phyloP scores from a whole-genome alignment of 371 early-diverging fungal genomes.

The Apophysomyces variabilis region DNA sequence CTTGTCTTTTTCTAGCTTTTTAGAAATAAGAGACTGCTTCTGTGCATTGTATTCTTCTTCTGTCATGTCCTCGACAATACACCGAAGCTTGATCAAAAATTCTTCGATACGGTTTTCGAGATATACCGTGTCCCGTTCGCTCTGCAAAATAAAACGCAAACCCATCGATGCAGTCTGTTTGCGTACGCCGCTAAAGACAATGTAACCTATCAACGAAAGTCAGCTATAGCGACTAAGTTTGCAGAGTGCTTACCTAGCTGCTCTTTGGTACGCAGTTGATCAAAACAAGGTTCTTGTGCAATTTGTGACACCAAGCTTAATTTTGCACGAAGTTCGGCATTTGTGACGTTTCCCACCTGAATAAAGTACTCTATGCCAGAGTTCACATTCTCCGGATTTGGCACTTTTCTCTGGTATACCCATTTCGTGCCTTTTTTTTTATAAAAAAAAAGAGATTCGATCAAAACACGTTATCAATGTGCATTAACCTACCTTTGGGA shows the following conservation, averaged over 20 bases:
- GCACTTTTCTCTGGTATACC: constrained; percentile 69
- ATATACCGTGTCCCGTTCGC: constrained; percentile 85
- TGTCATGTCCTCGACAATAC: constrained; percentile 66
- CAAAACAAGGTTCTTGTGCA: constrained; percentile 87
- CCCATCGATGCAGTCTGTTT: constrained; percentile 69
- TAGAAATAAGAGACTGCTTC: constrained; percentile 70
- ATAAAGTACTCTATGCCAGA: constrained; percentile 85
- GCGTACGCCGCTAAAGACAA: constrained; percentile 76
- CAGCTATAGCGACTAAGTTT: constrained; percentile 26
- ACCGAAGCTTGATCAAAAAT: constrained; percentile 67
- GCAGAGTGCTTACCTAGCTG: constrained; percentile 63
- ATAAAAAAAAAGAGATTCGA: background rate
- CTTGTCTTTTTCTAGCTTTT: constrained; percentile 86
- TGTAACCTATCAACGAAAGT: constrained; percentile 55
- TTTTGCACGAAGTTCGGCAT: constrained; percentile 63
- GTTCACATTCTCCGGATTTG: constrained; percentile 82
- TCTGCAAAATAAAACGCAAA: constrained; percentile 83
- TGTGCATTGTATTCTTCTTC: constrained; percentile 78
- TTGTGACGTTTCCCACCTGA: constrained; percentile 66
- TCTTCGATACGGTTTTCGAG: constrained; percentile 81
- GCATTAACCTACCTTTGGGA: constrained; percentile 38
- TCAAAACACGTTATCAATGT: background rate
- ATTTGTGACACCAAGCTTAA: constrained; percentile 78
- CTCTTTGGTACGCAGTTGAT: constrained; percentile 91
- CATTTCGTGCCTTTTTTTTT: constrained; percentile 47